Evolutionary conservation across 495 filamentous ascomycete species (phyloP).

Genomic region (Xylaria grammica): DNA sequence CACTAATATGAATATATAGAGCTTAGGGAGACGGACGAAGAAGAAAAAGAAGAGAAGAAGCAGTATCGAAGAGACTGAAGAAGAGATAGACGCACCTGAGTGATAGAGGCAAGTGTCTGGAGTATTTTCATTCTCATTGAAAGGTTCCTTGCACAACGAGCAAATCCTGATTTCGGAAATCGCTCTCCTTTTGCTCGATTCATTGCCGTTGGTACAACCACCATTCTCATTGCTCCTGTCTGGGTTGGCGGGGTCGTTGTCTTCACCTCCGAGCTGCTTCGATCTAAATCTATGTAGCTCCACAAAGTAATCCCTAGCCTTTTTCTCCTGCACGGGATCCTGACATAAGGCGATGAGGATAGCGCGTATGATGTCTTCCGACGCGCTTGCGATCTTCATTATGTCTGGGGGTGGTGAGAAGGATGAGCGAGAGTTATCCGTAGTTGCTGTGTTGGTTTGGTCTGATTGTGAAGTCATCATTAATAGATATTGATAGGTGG

Average conservation of each 20-base stretch:
- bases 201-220: not conserved
- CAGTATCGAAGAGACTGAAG: not conserved
- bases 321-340: constrained; percentile 1
- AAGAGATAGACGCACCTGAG: not conserved
- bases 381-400: not conserved
- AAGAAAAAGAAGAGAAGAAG: too few relatives aligned
- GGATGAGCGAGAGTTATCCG: not conserved
- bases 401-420: not conserved
- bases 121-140: not conserved
- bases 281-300: not conserved
- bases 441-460: not conserved
- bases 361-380: not conserved
- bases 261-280: not conserved
- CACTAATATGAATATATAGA: not conserved
- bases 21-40: too few relatives aligned
- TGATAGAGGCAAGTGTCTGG: constrained; percentile 4
- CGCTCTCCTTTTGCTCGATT: not conserved
- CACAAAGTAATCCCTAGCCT: not conserved
- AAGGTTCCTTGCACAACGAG: not conserved
- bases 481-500: too few relatives aligned
- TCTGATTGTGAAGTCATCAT: not conserved
- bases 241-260: not conserved
- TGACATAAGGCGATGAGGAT: constrained; percentile 7
- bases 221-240: not conserved
- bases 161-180: not conserved